Conservation (phyloP, 225 moss, liverwort and hornwort species). For the Neckera pumila region DNA sequence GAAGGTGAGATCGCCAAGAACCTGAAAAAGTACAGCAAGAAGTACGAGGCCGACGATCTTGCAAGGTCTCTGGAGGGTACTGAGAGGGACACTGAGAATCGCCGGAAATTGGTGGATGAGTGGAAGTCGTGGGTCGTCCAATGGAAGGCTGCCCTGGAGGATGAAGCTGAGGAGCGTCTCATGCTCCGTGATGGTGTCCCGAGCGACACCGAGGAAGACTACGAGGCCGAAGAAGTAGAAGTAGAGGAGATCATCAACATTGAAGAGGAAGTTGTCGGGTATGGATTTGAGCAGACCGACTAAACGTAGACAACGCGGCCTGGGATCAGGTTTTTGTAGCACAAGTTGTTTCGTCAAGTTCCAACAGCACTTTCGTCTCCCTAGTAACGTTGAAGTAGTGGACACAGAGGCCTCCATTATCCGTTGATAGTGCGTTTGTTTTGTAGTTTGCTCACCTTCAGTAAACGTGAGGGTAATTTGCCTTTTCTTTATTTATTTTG, state of each 20-base stretch:
- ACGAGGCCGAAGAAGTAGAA: constrained; percentile 96
- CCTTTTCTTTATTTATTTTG: not conserved
- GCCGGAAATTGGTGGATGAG: constrained; percentile 80
- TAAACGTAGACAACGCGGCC: constrained; percentile 16
- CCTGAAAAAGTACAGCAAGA: constrained; percentile 78
- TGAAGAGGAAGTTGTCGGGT: constrained; percentile 92
- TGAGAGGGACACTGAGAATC: constrained; percentile 74
- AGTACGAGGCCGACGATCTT: constrained; percentile 79
- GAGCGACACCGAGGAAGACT: constrained; percentile 94
- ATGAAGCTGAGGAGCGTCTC: constrained; percentile 62
- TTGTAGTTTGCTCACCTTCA: not conserved
- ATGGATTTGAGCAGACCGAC: constrained; percentile 94
- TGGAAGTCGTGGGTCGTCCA: constrained; percentile 67
- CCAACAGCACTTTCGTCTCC: not conserved
- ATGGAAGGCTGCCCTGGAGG: constrained; percentile 65
- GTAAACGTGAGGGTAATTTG: not conserved
- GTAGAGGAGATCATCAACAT: constrained; percentile 89
- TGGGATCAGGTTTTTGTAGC: constrained; percentile 41
- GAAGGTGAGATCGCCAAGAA: constrained; percentile 79
- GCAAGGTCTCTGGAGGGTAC: constrained; percentile 28
- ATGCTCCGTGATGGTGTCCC: constrained; percentile 80
- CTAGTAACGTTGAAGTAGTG: constrained; percentile 5
- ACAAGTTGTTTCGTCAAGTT: not conserved
- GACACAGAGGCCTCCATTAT: not conserved
- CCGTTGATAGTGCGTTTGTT: constrained; percentile 2